These are phyloP conservation scores for Annulohypoxylon moriforme DNA, from an alignment of 495 filamentous ascomycete species.

Conservation along the genomic window DNA sequence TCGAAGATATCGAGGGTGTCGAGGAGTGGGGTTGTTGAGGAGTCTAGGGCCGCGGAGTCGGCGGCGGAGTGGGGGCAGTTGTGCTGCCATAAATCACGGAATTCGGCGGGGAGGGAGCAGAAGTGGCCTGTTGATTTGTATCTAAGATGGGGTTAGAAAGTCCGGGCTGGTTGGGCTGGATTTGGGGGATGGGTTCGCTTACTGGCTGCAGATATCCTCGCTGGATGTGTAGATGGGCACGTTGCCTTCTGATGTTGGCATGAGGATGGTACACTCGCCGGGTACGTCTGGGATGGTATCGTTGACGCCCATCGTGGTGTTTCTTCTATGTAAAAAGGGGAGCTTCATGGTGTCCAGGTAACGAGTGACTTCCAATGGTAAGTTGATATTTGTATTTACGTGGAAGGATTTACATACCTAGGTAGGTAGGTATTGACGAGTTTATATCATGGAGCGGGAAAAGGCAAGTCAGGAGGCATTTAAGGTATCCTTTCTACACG, in stretches of 20 bases:
- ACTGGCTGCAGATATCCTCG: constrained; percentile 5
- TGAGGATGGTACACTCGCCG: neutral
- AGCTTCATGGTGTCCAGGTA: neutral
- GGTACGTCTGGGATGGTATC: neutral
- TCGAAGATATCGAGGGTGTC: neutral
- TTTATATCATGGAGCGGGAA: too few relatives aligned
- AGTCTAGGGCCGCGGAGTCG: too few relatives aligned
- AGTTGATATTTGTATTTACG: neutral
- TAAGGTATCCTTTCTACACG: neutral
- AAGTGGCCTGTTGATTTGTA: constrained; percentile 19
- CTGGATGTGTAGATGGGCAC: neutral
- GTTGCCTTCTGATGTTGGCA: constrained; percentile 7
- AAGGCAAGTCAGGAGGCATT: too few relatives aligned
- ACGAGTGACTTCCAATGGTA: neutral
- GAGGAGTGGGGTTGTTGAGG: neutral
- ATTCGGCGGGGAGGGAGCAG: neutral
- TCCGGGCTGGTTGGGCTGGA: neutral
- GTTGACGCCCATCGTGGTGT: neutral
- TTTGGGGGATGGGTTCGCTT: neutral
- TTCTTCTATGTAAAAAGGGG: neutral
- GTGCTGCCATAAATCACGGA: neutral
- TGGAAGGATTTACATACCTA: neutral
- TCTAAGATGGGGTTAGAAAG: neutral
- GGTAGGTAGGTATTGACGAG: too few relatives aligned
- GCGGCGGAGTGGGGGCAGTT: neutral